Conservation (phyloP, 352 stramenopile genomes). For the Phytophthora boehmeriae region DNA sequence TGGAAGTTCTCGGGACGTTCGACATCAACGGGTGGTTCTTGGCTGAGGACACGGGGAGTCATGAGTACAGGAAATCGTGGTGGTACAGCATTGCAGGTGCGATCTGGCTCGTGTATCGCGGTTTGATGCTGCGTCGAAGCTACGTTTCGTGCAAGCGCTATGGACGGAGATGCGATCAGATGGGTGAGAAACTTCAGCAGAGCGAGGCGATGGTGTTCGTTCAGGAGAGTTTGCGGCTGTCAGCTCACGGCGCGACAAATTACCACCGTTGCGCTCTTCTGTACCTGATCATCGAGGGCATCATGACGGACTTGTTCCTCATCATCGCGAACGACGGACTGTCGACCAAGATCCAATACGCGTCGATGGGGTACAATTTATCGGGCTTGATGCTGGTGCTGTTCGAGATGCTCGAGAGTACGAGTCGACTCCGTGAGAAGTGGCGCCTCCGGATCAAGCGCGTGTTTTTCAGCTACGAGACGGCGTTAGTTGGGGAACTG, state of each 20-base stretch:
- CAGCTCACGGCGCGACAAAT: slow-evolving; percentile 22
- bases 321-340: slow-evolving; percentile 25
- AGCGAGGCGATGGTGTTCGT: slow-evolving; percentile 18
- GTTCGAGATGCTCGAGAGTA: slow-evolving; percentile 35
- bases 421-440: slow-evolving; percentile 7
- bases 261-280: slow-evolving; percentile 21
- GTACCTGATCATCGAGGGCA: slow-evolving; percentile 28
- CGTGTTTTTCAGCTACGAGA: slow-evolving; percentile 24
- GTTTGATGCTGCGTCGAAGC: slow-evolving; percentile 16
- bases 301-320: slow-evolving; percentile 28
- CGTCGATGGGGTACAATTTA: slow-evolving; percentile 33
- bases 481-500: slow-evolving; percentile 13
- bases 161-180: slow-evolving; percentile 8
- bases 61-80: slow-evolving; percentile 10
- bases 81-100: slow-evolving; percentile 19
- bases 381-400: slow-evolving; percentile 22
- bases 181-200: slow-evolving; percentile 2
- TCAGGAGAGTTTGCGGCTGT: slow-evolving; percentile 22
- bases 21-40: slow-evolving; percentile 23
- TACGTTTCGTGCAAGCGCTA: slow-evolving; percentile 3
- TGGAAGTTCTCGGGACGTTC: slow-evolving; percentile 14
- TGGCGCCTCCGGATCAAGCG: slow-evolving; percentile 16
- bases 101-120: slow-evolving; percentile 20
- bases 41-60: slow-evolving; percentile 16
- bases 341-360: slow-evolving; percentile 16